These are phyloP conservation scores for Musa beccarii DNA, from an alignment of 176 grass and related monocot species.

Conservation along the genomic window DNA sequence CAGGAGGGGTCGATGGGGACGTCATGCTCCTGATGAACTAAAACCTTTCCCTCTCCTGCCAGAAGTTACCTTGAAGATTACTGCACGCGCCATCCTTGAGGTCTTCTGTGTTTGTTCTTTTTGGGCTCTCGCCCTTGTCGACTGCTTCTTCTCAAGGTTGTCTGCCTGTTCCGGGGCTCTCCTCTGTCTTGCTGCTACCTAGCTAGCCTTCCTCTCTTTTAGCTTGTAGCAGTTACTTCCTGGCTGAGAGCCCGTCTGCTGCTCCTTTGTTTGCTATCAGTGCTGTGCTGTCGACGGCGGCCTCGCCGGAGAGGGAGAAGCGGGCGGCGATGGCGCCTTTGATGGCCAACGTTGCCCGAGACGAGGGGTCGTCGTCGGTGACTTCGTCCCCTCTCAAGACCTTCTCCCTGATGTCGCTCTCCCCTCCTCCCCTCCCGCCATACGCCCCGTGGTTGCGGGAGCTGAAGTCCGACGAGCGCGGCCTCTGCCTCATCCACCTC, in stretches of 20 bases:
- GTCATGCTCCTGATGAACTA: not conserved
- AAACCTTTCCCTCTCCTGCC: too few species aligned
- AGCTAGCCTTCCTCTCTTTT: too few species aligned
- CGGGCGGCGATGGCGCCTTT: not conserved
- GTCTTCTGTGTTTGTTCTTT: too few species aligned
- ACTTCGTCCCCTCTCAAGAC: slow-evolving; percentile 9
- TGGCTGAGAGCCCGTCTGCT: not conserved
- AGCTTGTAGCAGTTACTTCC: too few species aligned
- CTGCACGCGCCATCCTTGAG: too few species aligned
- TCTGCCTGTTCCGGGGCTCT: too few species aligned
- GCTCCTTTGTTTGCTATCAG: not conserved
- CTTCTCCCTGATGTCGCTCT: not conserved
- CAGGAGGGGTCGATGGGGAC: not conserved
- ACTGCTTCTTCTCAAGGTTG: too few species aligned
- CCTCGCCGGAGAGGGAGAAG: too few species aligned
- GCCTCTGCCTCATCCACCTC: slow-evolving; percentile 84
- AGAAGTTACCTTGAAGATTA: too few species aligned
- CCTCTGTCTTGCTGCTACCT: too few species aligned
- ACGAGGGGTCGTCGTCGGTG: slow-evolving; percentile 3
- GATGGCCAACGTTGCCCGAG: not conserved
- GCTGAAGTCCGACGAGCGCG: slow-evolving; percentile 77
- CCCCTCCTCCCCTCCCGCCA: slow-evolving; percentile 26
- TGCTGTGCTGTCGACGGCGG: not conserved
- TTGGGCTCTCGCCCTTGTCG: too few species aligned
- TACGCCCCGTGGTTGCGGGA: slow-evolving; percentile 24